Evolutionary conservation across 1,284 basidiomycete genomes (phyloP), one percentile per base, ranked within the genome.

Genomic region (Ceratobasidium sp.): DNA sequence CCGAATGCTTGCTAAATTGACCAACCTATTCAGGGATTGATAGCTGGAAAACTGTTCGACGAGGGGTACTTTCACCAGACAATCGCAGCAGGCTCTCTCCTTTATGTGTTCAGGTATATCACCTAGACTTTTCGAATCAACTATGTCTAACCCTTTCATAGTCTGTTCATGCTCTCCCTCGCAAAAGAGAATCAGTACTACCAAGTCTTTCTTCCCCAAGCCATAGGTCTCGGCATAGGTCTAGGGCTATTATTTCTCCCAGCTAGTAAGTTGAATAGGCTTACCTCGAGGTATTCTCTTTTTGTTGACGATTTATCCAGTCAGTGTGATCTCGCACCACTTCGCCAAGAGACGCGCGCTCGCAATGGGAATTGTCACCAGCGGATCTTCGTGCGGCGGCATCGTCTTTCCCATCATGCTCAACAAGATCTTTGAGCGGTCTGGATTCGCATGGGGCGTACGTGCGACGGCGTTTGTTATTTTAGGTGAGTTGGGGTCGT

Each of bases 401-500:
- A 87, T 91, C 1, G 80, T 90, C 11, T 91, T 87, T 76, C 89
- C 90, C 0, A 86, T 91, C 72, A 83, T 90, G 81, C 83, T 91
- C 32, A 86, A 87, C 73, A 82, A 81, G 26, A 84, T 91, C 14
- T 89, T 91, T 77, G 75, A 79, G 43, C 71, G 74, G 30, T 78
- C 89, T 43, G 89, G 88, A 0, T 91, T 90, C 78, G 85, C 82
- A 7, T 90, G 89, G 89, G 84, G 85, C 6, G 73, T 73, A 16
- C 73, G 73, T 21, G 44, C 59, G 18, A 62, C 73, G 21, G 73
- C 57, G 26, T 71, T 70, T 49, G 66, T 70, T 23, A 54, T 70
- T 1, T n/a, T 70, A 14, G 54, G 66, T 58, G 18, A 58, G 54
- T 7, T n/a, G 18, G 38, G 21, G 38, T 18, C 23, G 50, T 44